Evolutionary conservation across 1,284 basidiomycete species (phyloP), one percentile per base, ranked within the genome.

Genomic region (Exsudoporus floridanus): DNA sequence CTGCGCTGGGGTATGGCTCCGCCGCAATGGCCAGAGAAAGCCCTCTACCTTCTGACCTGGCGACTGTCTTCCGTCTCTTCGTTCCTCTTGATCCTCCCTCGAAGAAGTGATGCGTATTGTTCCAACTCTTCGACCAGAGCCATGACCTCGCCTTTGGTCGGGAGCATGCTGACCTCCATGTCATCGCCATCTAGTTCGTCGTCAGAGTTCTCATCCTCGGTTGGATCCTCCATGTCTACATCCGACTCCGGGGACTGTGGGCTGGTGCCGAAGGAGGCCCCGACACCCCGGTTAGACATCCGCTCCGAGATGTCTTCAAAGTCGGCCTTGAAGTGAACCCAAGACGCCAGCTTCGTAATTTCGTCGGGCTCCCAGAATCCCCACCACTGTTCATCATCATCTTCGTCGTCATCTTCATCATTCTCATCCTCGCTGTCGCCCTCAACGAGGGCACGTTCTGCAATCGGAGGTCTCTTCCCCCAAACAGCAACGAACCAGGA

Each of bases 401-500:
- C 67, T 8, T 70, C 67, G 0, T 73, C 72, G 0, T 73, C 70
- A 0, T 68, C 70, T 0, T 70, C 69, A 0, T 57, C 43, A 3
- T 60, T 51, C 0, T 63, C 62, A 21, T 62, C 59, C 8, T 61
- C 65, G 7, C 61, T 63, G 7, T 67, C 66, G 31, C 60, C 55
- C 42, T 63, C 59, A 13, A 30, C 33, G 3, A 41, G 25, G 21
- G 56, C 58, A 36, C 69, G 55, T 48, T 70, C 68, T 25, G 50
- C 50, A 5, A 65, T 61, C 16, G 65, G 64, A 9, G 83, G 82
- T 54, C 73, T 77, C 62, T 67, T 77, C 0, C 88, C 88, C 78
- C 80, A 87, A 0, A 89, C 83, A 1, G 78, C 82, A n/a, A 90
- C 60, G 64, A 88, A 84, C 83, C 84, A 88, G 2, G 81, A 75